A percentile compares a stretch with the other conserved stretches of the same genome.
Conservation (phyloP, 2,329 filamentous ascomycete species). For the Dendrostoma leiphaemia region DNA sequence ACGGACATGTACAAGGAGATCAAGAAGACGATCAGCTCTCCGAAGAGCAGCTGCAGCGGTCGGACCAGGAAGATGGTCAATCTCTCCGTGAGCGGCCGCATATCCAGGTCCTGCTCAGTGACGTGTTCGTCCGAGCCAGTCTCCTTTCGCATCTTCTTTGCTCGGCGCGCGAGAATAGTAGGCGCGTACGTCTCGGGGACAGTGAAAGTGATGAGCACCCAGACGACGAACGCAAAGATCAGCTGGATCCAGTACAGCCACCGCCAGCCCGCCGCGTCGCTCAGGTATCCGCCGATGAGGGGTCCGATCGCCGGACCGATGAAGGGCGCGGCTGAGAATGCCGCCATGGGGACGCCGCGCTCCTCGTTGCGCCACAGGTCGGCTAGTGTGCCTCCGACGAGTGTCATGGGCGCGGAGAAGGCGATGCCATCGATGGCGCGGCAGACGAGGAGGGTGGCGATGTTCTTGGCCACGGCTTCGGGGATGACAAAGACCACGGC, state of each 20-base stretch:
- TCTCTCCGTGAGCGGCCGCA: conserved; percentile 65
- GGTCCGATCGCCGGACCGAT: conserved; percentile 77
- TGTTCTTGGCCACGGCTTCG: conserved; percentile 73
- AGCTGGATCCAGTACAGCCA: conserved; percentile 89
- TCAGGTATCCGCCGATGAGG: conserved; percentile 73
- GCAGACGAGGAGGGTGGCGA: conserved; percentile 72
- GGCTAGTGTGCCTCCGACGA: conserved; percentile 78
- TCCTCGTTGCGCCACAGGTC: conserved; percentile 86
- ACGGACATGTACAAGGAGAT: conserved; percentile 85
- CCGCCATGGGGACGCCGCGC: conserved; percentile 82
- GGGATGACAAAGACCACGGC: conserved; percentile 80
- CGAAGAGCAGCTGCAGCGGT: conserved; percentile 82
- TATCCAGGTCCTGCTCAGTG: conserved; percentile 78
- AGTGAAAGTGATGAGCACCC: conserved; percentile 79
- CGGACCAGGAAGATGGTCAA: conserved; percentile 73
- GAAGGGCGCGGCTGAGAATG: conserved; percentile 80
- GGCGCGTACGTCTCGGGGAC: conserved; percentile 88
- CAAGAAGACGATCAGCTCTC: conserved; percentile 81
- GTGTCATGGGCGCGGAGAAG: conserved; percentile 82
- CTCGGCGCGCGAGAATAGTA: conserved; percentile 68
- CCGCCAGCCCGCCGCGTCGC: conserved; percentile 69
- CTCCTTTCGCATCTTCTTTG: conserved; percentile 67
- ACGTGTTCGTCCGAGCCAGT: conserved; percentile 68
- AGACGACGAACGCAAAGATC: conserved; percentile 69
- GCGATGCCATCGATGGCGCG: conserved; percentile 78